Percentiles rank a stretch among this genome's conserved stretches.
Conservation (phyloP, 2,329 filamentous ascomycete genomes). For the Trichoderma gracile region DNA sequence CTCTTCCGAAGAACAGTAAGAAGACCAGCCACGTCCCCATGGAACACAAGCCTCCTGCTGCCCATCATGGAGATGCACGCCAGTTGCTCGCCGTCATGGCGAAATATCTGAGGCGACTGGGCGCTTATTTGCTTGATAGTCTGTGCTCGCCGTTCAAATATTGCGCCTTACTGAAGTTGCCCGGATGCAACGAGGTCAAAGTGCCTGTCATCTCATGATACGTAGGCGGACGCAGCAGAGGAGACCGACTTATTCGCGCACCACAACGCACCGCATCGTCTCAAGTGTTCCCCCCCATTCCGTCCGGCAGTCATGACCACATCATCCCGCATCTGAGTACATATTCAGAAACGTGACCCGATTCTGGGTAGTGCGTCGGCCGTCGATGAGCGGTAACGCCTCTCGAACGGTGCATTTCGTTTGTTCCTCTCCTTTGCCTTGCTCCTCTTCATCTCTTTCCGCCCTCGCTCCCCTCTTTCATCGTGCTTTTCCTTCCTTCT, state of each 20-base stretch:
- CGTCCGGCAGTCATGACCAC: neutral
- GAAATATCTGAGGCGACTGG: neutral
- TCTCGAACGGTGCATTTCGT: neutral
- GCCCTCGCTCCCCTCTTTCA: neutral
- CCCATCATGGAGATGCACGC: neutral
- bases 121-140: neutral
- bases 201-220: neutral
- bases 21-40: neutral
- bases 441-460: neutral
- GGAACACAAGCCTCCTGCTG: neutral
- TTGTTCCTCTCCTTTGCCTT: neutral
- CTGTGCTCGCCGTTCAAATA: neutral
- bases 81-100: neutral
- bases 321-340: slow-evolving; percentile 8
- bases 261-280: neutral
- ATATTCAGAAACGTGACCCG: neutral
- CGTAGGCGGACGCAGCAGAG: neutral
- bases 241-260: slow-evolving; percentile 9
- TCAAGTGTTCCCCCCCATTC: neutral
- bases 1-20: neutral
- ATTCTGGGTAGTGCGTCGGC: slow-evolving; percentile 10
- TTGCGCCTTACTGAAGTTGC: neutral
- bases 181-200: neutral
- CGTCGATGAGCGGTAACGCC: slow-evolving; percentile 5
- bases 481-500: neutral